Conservation (phyloP, 768 basidiomycete species). For the Leccinum rimulosum region DNA sequence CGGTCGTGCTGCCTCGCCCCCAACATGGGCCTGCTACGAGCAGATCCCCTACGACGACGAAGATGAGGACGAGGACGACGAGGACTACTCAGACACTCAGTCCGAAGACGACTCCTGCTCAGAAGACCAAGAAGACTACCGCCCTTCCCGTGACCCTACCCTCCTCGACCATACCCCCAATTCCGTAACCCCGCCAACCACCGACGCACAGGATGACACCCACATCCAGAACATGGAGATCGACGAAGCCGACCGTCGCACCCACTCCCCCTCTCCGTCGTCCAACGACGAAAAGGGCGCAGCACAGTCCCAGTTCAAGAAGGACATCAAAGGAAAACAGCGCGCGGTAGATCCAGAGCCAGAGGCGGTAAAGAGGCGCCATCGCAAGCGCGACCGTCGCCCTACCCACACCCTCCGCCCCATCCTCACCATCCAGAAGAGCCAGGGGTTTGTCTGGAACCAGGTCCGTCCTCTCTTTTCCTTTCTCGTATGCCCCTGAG, state of each 20-base stretch:
- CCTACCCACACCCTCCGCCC: constrained; percentile 67
- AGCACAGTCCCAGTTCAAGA: constrained; percentile 43
- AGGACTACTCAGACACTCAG: constrained; percentile 54
- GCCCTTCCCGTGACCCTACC: constrained; percentile 24
- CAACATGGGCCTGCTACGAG: constrained; percentile 89
- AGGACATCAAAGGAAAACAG: constrained; percentile 79
- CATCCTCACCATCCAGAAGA: constrained; percentile 82
- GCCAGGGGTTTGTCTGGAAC: constrained; percentile 91
- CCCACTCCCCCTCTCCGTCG: not conserved
- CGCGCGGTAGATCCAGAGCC: constrained; percentile 68
- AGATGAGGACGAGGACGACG: constrained; percentile 52
- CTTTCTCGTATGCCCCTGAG: not conserved
- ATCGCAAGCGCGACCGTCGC: constrained; percentile 53
- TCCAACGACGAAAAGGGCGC: constrained; percentile 35
- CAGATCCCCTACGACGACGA: constrained; percentile 75
- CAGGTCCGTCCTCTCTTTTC: constrained; percentile 52
- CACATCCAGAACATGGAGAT: constrained; percentile 54
- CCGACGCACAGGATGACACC: constrained; percentile 42
- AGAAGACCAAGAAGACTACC: constrained; percentile 72
- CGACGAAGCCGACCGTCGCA: constrained; percentile 35
- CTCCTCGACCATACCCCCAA: constrained; percentile 28
- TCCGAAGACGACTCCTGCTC: constrained; percentile 61
- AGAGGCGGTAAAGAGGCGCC: constrained; percentile 47
- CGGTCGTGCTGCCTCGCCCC: constrained; percentile 78
- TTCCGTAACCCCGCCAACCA: constrained; percentile 13